A percentile compares a stretch with the other conserved stretches of the same genome.
Evolutionary conservation across 1,284 basidiomycete genomes (phyloP).

Genomic region (Somion occarium): DNA sequence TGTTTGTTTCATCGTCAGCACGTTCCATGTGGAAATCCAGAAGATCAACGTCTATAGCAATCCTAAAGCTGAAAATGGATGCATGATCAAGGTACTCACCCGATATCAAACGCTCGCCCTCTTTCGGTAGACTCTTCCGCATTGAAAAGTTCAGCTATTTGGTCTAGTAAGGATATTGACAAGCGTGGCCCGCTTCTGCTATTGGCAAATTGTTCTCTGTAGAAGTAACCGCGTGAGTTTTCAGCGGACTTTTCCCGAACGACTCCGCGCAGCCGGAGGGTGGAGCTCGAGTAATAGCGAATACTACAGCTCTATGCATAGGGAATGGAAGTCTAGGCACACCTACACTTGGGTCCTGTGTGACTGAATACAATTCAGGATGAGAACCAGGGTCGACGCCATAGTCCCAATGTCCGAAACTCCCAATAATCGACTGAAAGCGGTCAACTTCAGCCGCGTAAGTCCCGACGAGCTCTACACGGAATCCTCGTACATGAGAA

Average conservation of each 20-base stretch:
- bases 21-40: neutral
- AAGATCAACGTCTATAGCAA: neutral
- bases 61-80: neutral
- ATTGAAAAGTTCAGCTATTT: slow-evolving; percentile 63
- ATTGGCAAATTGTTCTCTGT: slow-evolving; percentile 45
- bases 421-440: slow-evolving; percentile 63
- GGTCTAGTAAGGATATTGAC: slow-evolving; percentile 58
- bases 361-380: slow-evolving; percentile 66
- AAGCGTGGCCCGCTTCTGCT: slow-evolving; percentile 54
- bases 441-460: neutral
- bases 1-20: neutral
- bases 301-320: slow-evolving; percentile 6
- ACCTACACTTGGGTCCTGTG: slow-evolving; percentile 55
- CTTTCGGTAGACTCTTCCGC: slow-evolving; percentile 55
- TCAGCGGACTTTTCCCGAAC: neutral
- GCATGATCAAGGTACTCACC: slow-evolving; percentile 38
- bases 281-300: neutral
- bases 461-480: slow-evolving; percentile 3
- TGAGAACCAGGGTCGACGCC: slow-evolving; percentile 61
- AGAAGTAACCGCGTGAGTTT: too few species aligned
- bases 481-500: slow-evolving; percentile 54
- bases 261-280: neutral
- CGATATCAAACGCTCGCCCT: slow-evolving; percentile 68
- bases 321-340: neutral
- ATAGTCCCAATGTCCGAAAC: slow-evolving; percentile 63